phyloP scores from a whole-genome alignment of 768 basidiomycete species.

The Sporobolomyces pararoseus region DNA sequence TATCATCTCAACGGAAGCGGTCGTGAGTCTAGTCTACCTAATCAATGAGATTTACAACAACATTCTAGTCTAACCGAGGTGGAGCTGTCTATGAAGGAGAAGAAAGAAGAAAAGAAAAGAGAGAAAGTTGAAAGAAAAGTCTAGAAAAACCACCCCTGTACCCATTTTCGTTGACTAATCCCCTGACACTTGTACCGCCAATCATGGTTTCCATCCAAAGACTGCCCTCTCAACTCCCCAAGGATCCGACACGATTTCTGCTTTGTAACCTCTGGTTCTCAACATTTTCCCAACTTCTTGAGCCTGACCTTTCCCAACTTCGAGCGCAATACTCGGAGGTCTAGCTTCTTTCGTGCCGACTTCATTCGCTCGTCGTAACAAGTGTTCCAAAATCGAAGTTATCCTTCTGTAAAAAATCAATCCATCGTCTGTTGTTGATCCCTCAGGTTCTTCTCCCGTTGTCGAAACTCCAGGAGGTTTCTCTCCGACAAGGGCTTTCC shows the following conservation, averaged over 20 bases:
- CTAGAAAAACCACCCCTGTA: too few relatives aligned
- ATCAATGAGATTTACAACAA: too few relatives aligned
- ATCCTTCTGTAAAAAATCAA: conserved; percentile 72
- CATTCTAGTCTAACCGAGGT: too few relatives aligned
- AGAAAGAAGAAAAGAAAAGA: too few relatives aligned
- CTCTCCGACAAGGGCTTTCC: conserved; percentile 73
- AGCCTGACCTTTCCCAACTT: conserved; percentile 42
- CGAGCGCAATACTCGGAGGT: conserved; percentile 39
- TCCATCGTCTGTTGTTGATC: conserved; percentile 52
- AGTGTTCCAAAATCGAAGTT: conserved; percentile 55
- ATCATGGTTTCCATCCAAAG: conserved; percentile 12
- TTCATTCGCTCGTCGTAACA: neutral
- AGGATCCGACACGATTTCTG: conserved; percentile 29
- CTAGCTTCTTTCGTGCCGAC: neutral
- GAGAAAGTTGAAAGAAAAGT: too few relatives aligned
- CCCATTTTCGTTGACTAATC: too few relatives aligned
- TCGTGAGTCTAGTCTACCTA: too few relatives aligned
- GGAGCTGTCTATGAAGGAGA: too few relatives aligned
- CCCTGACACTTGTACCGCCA: too few relatives aligned
- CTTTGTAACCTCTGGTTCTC: neutral
- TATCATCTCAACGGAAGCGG: too few relatives aligned
- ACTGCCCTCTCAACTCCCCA: conserved; percentile 39
- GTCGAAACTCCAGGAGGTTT: conserved; percentile 49
- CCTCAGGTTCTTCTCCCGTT: neutral
- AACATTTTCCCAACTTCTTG: conserved; percentile 25